Base-by-base conservation (phyloP, 192 early-diverging fungal genomes). In the Funneliformis mosseae region DNA sequence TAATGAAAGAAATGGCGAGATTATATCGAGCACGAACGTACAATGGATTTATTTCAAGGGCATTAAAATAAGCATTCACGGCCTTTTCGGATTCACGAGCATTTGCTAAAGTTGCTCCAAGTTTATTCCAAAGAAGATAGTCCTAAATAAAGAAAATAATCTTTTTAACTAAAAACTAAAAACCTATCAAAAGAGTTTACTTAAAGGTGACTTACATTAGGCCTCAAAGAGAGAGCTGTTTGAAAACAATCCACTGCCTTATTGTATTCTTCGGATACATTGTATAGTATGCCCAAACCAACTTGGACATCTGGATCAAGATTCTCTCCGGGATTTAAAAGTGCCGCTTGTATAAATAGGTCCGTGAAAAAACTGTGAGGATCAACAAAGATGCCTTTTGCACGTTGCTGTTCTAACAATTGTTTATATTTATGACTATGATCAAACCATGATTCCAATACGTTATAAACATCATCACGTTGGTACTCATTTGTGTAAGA, bases 191-290 rank as follows among this genome's bases (percentile, higher is more conserved):
- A n/a, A n/a, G n/a, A n/a, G n/a, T n/a, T n/a, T n/a, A n/a, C n/a
- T n/a, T 25, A 23, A 38, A 67, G 41, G 11, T 82, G 12, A 67
- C 84, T 81, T 87, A 90, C 88, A 62, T 93, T 88, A 14, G 98
- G 98, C 23, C 94, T 88, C 28, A 89, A 89, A 21, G 92, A 90
- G 50, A 99, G 84, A 48, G 97, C 97, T 1, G 97, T 92, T 76
- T 93, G 90, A 87, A 99, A 99, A 83, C 98, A 99, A 82, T 99
- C 98, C 9, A 97, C 88, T 1, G 98, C 97, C 89, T 99, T 99
- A 71, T 92, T 88, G 74, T 97, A 98, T 82, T 99, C 97, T 33
- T 92, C 87, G 12, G 92, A 93, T 25, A 96, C 92, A 88, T 99
- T 96, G 85, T 97, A 99, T 63, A 99, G 83, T 4, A 99, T 92